These are phyloP conservation scores for Coccomyxa subellipsoidea DNA, from an alignment of 163 green algal genomes.

Conservation along the genomic window DNA sequence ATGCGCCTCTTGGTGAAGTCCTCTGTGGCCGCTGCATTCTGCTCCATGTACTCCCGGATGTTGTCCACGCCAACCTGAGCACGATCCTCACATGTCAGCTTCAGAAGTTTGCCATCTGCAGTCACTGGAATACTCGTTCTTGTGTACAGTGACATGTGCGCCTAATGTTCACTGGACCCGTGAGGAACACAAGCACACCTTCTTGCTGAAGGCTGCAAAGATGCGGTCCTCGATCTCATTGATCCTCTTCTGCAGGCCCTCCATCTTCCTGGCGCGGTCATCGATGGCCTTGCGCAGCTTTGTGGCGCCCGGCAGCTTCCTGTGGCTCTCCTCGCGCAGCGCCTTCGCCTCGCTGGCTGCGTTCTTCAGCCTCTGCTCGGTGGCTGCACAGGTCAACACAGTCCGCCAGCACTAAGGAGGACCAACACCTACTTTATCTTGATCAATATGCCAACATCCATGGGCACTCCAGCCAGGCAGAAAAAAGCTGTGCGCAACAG, in stretches of 20 bases:
- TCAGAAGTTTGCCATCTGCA: too few relatives aligned
- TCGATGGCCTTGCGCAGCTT: slow-evolving; percentile 24
- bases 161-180: background rate
- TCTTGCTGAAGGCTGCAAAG: slow-evolving; percentile 66
- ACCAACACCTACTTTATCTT: too few relatives aligned
- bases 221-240: slow-evolving; percentile 73
- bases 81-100: too few relatives aligned
- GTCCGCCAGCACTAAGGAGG: too few relatives aligned
- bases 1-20: slow-evolving; percentile 38
- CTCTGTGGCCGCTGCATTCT: slow-evolving; percentile 37
- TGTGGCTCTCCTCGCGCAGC: slow-evolving; percentile 22
- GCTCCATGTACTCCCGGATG: slow-evolving; percentile 79
- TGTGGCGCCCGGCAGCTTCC: slow-evolving; percentile 20
- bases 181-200: slow-evolving; percentile 1
- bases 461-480: too few relatives aligned
- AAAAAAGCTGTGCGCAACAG: too few relatives aligned
- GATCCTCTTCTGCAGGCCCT: slow-evolving; percentile 50
- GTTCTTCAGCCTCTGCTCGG: slow-evolving; percentile 24
- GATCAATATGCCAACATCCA: too few relatives aligned
- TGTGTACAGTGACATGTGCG: too few relatives aligned
- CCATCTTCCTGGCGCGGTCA: slow-evolving; percentile 29
- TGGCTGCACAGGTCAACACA: background rate
- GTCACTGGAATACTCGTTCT: too few relatives aligned
- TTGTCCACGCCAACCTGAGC: slow-evolving; percentile 71
- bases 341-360: slow-evolving; percentile 17